Evolutionary conservation across 164 flowering plant species (phyloP).

Genomic region (Vitis labrusca): DNA sequence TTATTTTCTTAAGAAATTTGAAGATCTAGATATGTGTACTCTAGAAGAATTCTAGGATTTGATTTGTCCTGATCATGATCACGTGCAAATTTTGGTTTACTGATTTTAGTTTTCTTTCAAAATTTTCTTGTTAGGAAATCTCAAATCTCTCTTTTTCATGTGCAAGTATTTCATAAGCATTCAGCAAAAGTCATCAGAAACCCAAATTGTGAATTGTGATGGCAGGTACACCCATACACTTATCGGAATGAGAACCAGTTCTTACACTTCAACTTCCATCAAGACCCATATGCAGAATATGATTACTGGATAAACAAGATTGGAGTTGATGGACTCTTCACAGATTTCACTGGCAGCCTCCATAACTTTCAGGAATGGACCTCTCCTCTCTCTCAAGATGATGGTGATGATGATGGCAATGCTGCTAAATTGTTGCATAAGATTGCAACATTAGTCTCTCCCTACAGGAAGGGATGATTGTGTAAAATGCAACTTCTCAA

Average conservation of each 20-base stretch:
- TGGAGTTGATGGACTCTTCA: slow-evolving; percentile 90
- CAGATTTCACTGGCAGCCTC: slow-evolving; percentile 93
- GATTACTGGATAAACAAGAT: slow-evolving; percentile 81
- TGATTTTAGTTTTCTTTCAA: no score
- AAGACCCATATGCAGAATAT: slow-evolving; percentile 81
- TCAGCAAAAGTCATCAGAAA: no score
- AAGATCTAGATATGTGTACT: no score
- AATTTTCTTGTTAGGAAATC: background rate
- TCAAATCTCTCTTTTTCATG: no score
- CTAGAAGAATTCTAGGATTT: no score
- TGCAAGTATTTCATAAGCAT: background rate
- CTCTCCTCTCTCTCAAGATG: slow-evolving; percentile 27
- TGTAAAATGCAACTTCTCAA: no score
- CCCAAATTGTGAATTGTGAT: background rate
- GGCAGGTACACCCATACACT: slow-evolving; percentile 96
- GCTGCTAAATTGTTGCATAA: slow-evolving; percentile 46
- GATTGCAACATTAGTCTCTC: slow-evolving; percentile 37
- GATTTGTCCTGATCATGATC: no score
- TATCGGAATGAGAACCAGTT: slow-evolving; percentile 70
- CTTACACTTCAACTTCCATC: slow-evolving; percentile 70
- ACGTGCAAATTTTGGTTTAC: no score
- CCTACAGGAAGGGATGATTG: slow-evolving; percentile 19
- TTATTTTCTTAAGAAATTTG: no score
- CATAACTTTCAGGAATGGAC: slow-evolving; percentile 72
- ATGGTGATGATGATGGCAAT: slow-evolving; percentile 15